Base-by-base conservation (phyloP, 345 rosid species). In the Eucalyptus victrix region DNA sequence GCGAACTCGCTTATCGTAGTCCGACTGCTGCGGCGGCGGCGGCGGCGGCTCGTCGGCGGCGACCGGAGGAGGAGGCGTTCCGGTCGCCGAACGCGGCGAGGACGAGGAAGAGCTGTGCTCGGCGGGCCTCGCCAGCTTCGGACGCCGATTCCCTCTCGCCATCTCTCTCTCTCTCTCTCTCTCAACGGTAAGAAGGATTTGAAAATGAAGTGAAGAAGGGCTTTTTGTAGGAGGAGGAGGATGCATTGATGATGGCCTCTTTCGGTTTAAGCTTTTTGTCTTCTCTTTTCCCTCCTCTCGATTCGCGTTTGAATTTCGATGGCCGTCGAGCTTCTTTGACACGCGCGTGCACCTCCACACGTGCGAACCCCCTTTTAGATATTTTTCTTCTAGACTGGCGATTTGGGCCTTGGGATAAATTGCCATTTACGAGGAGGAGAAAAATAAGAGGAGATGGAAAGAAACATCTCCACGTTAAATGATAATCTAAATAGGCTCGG, bases 101-200 rank as follows among this genome's bases (percentile, higher is more conserved):
- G 90, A 44, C 28, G 91, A 90, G 32, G 89, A 86, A 1, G 87
- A 47, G 89, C 44, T 44, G 58, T 81, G 90, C 87, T 90, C 95
- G 58, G 92, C 62, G 53, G 88, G 88, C 88, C 56, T 86, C 12
- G 94, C 91, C 28, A 89, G 92, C 92, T 95, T 96, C 40, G 92
- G 87, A 87, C 97, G 94, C 91, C 94, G 96, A 92, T 93, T 97
- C 53, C 88, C 91, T 91, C 94, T 95, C 94, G 92, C 95, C 95
- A 92, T 95, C 87, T 47, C 87, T 42, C 89, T 87, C 88, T 47
- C 87, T 42, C 89, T 87, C 88, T 76, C 89, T 21, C 58, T 44
- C 60, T 40, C 49, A 80, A 49, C 87, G 87, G 37, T 56, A 17
- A 54, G 45, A 53, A 80, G 80, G 56, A 40, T 88, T 88, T 88